phyloP scores from a whole-genome alignment of 495 filamentous ascomycete genomes.

The Penicillium taxi region DNA sequence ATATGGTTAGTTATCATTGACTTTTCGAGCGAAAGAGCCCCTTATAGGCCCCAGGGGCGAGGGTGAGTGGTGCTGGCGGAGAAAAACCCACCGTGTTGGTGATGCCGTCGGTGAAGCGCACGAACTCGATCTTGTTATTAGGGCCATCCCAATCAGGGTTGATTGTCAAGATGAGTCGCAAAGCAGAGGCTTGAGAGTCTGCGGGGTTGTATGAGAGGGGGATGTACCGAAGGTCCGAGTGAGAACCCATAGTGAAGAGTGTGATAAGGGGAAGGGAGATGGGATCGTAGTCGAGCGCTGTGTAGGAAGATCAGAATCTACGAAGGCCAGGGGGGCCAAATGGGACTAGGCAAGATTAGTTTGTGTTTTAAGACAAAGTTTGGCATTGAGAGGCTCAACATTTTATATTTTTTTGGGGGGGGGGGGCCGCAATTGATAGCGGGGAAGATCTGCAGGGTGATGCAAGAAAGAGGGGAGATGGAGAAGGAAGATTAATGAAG shows the following conservation, averaged over 20 bases:
- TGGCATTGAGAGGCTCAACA: neutral
- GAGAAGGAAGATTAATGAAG: neutral
- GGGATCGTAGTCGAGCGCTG: neutral
- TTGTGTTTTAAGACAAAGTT: neutral
- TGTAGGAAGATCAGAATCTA: too few relatives aligned
- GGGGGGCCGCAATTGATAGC: neutral
- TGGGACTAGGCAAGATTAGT: slow-evolving; percentile 1
- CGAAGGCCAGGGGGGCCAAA: neutral
- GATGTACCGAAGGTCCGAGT: slow-evolving; percentile 46
- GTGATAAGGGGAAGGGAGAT: slow-evolving; percentile 2
- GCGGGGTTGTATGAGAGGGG: slow-evolving; percentile 67
- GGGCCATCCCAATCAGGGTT: slow-evolving; percentile 74
- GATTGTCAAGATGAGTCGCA: slow-evolving; percentile 69
- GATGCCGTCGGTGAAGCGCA: slow-evolving; percentile 93
- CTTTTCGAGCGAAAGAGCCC: neutral
- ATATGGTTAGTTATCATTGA: slow-evolving; percentile 17
- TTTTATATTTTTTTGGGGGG: too few relatives aligned
- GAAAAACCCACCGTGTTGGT: slow-evolving; percentile 76
- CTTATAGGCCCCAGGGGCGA: neutral
- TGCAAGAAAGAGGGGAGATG: slow-evolving; percentile 7
- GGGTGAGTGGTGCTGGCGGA: slow-evolving; percentile 3
- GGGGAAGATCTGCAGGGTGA: slow-evolving; percentile 5
- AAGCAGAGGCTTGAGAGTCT: slow-evolving; percentile 67
- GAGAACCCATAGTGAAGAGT: slow-evolving; percentile 25
- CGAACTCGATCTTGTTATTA: slow-evolving; percentile 73